These are phyloP conservation scores for Poteriospumella lacustris DNA, from an alignment of 108 stramenopile species.

Conservation along the genomic window DNA sequence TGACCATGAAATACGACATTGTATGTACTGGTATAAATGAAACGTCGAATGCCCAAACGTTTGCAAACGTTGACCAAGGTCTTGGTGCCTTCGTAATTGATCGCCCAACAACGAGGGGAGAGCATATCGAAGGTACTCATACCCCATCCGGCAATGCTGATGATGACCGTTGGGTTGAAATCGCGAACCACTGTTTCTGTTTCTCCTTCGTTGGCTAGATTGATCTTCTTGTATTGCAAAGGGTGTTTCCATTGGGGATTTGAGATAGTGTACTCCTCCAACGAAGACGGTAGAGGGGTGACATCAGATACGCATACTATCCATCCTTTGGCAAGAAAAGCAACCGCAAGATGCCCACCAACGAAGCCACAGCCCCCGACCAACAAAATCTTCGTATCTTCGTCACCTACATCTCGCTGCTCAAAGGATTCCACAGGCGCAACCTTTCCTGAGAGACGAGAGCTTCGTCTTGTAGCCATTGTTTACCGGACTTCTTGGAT, in stretches of 20 bases:
- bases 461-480: no score
- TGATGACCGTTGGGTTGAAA: neutral
- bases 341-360: neutral
- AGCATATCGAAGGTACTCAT: neutral
- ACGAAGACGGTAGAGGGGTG: neutral
- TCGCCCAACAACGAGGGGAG: neutral
- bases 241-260: neutral
- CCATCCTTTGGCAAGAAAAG: neutral
- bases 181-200: neutral
- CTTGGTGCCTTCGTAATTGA: neutral
- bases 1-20: conserved; percentile 9
- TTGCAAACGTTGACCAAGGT: neutral
- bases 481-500: no score
- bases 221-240: no score
- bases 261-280: neutral
- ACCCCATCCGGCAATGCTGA: neutral
- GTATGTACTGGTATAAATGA: conserved; percentile 11
- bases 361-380: conserved; percentile 3
- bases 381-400: neutral
- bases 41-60: neutral
- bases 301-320: neutral
- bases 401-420: no score
- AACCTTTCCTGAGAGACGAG: no score
- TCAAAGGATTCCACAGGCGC: no score
- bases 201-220: neutral